phyloP scores from a whole-genome alignment of 2,329 filamentous ascomycete species.

The Apiospora saccharicola region DNA sequence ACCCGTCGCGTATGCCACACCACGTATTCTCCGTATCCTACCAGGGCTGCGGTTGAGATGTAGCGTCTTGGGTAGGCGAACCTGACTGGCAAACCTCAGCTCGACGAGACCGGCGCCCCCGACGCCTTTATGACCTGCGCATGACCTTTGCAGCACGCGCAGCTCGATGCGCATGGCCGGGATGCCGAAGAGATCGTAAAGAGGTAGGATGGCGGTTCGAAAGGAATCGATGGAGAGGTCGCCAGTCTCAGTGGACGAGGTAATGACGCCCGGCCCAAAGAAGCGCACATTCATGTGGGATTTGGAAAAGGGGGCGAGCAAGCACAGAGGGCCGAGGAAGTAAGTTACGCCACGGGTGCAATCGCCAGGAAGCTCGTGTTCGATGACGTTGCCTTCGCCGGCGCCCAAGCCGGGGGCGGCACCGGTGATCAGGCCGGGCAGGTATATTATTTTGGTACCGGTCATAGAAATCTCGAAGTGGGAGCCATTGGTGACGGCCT shows the following conservation, averaged over 20 bases:
- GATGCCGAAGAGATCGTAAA: constrained; percentile 92
- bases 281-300: constrained; percentile 89
- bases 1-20: constrained; percentile 92
- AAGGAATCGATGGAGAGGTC: constrained; percentile 94
- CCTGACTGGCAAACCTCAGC: constrained; percentile 90
- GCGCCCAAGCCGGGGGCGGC: constrained; percentile 79
- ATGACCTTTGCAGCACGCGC: constrained; percentile 80
- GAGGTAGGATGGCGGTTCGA: constrained; percentile 87
- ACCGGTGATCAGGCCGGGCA: constrained; percentile 90
- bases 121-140: constrained; percentile 74
- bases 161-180: constrained; percentile 81
- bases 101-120: constrained; percentile 94
- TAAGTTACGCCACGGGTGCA: constrained; percentile 87
- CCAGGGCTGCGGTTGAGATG: constrained; percentile 85
- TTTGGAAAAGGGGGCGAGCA: constrained; percentile 94
- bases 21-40: constrained; percentile 85
- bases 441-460: constrained; percentile 90
- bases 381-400: constrained; percentile 73
- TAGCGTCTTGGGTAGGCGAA: constrained; percentile 91
- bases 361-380: constrained; percentile 79
- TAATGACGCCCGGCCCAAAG: constrained; percentile 91
- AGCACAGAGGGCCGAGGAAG: constrained; percentile 87
- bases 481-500: constrained; percentile 93
- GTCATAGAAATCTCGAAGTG: constrained; percentile 94
- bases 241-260: constrained; percentile 80